phyloP scores from a whole-genome alignment of 1,284 basidiomycete species.

The Caloboletus inedulis region DNA sequence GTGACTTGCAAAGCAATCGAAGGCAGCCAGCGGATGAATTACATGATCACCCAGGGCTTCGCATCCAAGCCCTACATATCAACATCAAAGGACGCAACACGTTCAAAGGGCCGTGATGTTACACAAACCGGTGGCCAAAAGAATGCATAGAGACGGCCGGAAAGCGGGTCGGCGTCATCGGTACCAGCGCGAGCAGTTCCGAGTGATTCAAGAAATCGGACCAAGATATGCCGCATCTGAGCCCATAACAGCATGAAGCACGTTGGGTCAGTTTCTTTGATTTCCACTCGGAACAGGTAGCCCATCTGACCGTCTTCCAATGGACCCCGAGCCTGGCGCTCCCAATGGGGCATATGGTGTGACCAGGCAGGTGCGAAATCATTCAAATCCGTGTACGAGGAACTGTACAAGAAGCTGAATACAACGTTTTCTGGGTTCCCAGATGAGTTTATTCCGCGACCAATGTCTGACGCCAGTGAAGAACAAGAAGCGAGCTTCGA shows the following conservation, averaged over 20 bases:
- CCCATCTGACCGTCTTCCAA: conserved; percentile 19
- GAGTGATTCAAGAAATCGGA: conserved; percentile 18
- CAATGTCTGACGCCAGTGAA: conserved; percentile 5
- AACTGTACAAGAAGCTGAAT: conserved; percentile 6
- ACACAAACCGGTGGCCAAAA: conserved; percentile 16
- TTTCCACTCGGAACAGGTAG: conserved; percentile 1
- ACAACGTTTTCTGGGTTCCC: conserved; percentile 1
- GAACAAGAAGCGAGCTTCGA: conserved; percentile 12
- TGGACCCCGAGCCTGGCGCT: conserved; percentile 19
- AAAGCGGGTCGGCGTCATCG: conserved; percentile 16
- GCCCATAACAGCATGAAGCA: no score
- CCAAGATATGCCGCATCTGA: conserved; percentile 3
- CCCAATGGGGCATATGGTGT: conserved; percentile 13
- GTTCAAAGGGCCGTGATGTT: conserved; percentile 12
- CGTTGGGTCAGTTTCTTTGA: neutral
- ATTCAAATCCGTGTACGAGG: conserved; percentile 16
- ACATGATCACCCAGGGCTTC: conserved; percentile 5
- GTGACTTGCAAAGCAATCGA: neutral
- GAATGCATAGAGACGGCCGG: conserved; percentile 4
- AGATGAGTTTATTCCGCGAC: neutral
- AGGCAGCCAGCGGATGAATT: neutral
- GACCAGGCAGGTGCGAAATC: conserved; percentile 5
- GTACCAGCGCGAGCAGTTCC: conserved; percentile 17
- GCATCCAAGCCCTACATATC: conserved; percentile 10
- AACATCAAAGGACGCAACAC: conserved; percentile 12